These are phyloP conservation scores for Chaetomiaceae sp. DNA, from an alignment of 2,329 filamentous ascomycete species.

Conservation along the genomic window DNA sequence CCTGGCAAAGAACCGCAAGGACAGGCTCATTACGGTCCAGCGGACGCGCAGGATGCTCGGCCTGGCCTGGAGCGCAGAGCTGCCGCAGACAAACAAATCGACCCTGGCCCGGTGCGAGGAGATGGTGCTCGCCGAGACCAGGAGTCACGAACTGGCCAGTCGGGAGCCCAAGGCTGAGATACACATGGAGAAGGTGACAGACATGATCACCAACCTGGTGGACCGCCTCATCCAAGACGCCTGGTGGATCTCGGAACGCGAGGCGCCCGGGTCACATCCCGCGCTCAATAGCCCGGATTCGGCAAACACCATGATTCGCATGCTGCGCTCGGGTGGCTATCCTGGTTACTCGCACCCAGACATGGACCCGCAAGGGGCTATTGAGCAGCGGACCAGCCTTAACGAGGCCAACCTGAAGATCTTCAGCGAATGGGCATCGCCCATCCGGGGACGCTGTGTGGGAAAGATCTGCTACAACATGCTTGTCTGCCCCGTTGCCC, in stretches of 20 bases:
- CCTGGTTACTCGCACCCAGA: conserved; percentile 29
- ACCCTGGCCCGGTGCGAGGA: conserved; percentile 15
- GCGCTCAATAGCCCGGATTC: conserved; percentile 29
- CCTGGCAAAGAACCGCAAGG: background rate
- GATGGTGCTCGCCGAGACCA: conserved; percentile 15
- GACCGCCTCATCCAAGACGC: conserved; percentile 30
- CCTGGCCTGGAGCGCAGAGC: background rate
- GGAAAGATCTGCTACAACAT: conserved; percentile 62
- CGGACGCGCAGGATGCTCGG: conserved; percentile 4
- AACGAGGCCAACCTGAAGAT: conserved; percentile 26
- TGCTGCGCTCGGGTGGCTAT: conserved; percentile 34
- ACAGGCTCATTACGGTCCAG: background rate
- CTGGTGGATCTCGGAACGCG: conserved; percentile 23
- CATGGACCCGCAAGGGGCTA: conserved; percentile 20
- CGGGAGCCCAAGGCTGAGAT: conserved; percentile 23
- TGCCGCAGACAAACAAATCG: background rate
- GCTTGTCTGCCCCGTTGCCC: conserved; percentile 54
- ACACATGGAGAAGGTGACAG: conserved; percentile 20
- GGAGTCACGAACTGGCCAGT: background rate
- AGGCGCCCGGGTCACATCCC: conserved; percentile 20
- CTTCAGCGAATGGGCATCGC: conserved; percentile 25
- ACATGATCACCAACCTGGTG: conserved; percentile 29
- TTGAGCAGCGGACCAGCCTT: conserved; percentile 21
- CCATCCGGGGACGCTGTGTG: conserved; percentile 28
- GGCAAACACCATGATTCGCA: conserved; percentile 28